Conservation (phyloP, 345 rosid genomes). For the Salix udensis region DNA sequence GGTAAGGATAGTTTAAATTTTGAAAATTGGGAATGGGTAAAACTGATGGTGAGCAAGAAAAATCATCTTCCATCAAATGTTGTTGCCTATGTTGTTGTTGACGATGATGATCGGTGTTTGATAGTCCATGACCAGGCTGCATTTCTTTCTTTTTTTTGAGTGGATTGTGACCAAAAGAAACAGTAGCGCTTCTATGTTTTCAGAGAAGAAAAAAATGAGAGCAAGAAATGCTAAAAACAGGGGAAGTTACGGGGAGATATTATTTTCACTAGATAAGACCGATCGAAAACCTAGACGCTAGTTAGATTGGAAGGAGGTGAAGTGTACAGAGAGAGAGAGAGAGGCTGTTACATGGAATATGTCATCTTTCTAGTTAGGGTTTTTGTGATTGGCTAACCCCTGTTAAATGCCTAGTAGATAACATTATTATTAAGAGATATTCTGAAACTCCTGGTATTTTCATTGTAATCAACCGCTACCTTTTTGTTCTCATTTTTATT, state of each 20-base stretch:
- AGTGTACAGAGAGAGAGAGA: neutral
- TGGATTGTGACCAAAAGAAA: neutral
- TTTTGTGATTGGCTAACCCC: neutral
- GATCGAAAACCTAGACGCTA: neutral
- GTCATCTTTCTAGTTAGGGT: neutral
- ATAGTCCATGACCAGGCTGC: slow-evolving; percentile 22
- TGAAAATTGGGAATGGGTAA: slow-evolving; percentile 25
- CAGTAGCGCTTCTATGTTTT: neutral
- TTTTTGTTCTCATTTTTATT: too few species aligned
- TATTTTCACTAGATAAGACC: neutral
- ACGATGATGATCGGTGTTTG: slow-evolving; percentile 3
- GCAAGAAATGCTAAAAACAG: neutral
- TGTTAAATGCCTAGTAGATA: neutral
- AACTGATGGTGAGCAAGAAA: slow-evolving; percentile 13
- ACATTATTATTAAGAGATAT: too few species aligned
- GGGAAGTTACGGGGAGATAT: neutral
- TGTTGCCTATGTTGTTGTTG: slow-evolving; percentile 9
- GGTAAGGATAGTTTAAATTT: slow-evolving; percentile 4
- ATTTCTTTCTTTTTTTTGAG: neutral
- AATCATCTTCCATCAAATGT: slow-evolving; percentile 12
- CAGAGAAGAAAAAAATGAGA: neutral
- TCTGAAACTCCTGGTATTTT: too few species aligned
- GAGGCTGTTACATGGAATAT: neutral
- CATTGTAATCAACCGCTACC: too few species aligned
- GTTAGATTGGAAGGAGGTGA: neutral